phyloP scores from a whole-genome alignment of 73 alveolate species.

The Stentor roeselii region DNA sequence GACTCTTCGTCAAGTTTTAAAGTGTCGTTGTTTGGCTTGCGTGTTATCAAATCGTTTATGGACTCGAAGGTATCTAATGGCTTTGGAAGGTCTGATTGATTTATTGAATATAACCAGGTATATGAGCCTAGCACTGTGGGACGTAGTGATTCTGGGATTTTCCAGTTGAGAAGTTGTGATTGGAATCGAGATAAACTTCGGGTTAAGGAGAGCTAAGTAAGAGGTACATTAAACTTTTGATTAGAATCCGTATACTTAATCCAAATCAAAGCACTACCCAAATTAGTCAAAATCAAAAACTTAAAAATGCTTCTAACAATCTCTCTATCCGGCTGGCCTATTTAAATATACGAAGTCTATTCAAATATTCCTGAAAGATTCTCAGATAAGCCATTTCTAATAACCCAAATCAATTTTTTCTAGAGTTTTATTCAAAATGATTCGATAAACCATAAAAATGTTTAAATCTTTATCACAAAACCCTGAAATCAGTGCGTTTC shows the following conservation, averaged over 20 bases:
- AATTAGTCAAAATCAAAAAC: neutral
- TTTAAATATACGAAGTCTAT: no score
- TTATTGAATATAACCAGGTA: neutral
- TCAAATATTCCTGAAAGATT: no score
- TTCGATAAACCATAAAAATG: neutral
- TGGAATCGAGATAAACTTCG: neutral
- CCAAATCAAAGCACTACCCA: neutral
- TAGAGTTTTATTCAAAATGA: no score
- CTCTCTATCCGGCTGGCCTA: neutral
- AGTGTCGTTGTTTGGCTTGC: conserved; percentile 44
- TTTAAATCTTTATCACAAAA: no score
- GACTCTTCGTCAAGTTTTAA: conserved; percentile 35
- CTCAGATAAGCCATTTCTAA: no score
- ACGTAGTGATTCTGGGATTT: conserved; percentile 19
- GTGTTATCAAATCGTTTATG: conserved; percentile 68
- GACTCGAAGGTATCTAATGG: conserved; percentile 45
- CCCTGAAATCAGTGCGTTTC: neutral
- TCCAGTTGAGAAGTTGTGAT: neutral
- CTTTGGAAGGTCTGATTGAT: conserved; percentile 8
- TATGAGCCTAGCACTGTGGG: neutral
- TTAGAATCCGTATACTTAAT: neutral
- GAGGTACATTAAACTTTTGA: neutral
- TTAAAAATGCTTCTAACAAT: neutral
- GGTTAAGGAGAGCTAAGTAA: neutral
- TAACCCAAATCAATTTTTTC: no score